Evolutionary conservation across 192 early-diverging fungal genomes (phyloP).

Genomic region (Ambispora gerdemannii): DNA sequence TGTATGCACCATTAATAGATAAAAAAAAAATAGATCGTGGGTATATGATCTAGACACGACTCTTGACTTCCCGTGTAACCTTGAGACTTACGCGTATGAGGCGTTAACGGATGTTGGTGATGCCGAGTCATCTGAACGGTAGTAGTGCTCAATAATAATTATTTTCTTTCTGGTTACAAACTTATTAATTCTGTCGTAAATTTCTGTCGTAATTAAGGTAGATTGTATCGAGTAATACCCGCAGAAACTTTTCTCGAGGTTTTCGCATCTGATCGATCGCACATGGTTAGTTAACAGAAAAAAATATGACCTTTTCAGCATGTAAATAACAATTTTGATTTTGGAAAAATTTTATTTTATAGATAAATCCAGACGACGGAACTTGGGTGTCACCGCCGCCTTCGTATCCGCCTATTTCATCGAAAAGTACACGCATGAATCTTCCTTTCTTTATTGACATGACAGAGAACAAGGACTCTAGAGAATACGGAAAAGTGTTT

Average conservation of each 20-base stretch:
- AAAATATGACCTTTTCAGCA: neutral
- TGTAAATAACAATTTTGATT: neutral
- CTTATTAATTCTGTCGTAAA: too few relatives aligned
- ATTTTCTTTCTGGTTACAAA: too few relatives aligned
- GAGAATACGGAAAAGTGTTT: constrained; percentile 6
- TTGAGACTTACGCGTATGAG: constrained; percentile 8
- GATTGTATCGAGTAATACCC: constrained; percentile 18
- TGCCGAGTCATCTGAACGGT: too few relatives aligned
- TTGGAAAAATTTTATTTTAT: neutral
- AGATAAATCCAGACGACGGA: constrained; percentile 11
- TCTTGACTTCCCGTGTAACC: constrained; percentile 17
- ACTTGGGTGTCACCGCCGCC: constrained; percentile 4
- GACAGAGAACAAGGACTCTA: constrained; percentile 15
- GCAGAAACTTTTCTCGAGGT: constrained; percentile 3
- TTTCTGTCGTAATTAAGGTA: too few relatives aligned
- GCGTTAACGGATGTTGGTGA: too few relatives aligned
- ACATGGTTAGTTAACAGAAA: constrained; percentile 17
- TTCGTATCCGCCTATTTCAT: constrained; percentile 16
- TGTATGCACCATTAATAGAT: too few relatives aligned
- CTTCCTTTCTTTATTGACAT: constrained; percentile 8
- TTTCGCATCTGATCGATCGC: constrained; percentile 25
- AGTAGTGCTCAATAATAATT: too few relatives aligned
- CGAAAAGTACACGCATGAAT: constrained; percentile 2
- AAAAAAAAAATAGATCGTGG: constrained; percentile 14
- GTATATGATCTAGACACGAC: constrained; percentile 26